Evolutionary conservation across 495 filamentous ascomycete species (phyloP).

Genomic region (Sporormia fimetaria): DNA sequence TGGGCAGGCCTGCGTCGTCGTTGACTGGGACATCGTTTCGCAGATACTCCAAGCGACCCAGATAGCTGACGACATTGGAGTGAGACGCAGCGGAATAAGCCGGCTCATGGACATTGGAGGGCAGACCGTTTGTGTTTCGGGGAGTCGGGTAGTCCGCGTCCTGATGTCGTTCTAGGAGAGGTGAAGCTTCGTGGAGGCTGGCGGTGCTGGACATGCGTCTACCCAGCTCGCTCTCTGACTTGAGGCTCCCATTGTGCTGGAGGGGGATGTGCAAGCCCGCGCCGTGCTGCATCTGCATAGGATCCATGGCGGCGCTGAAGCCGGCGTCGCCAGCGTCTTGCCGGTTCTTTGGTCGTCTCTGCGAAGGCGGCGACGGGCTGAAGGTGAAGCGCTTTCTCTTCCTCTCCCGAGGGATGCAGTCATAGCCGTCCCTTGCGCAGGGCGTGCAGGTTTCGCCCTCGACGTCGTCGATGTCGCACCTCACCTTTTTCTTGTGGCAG

Average conservation of each 20-base stretch:
- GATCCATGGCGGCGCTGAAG: too few species aligned
- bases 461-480: constrained; percentile 21
- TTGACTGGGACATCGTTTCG: constrained; percentile 23
- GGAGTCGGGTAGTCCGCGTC: constrained; percentile 13
- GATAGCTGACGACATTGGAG: constrained; percentile 14
- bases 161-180: constrained; percentile 3
- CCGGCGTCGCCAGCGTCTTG: constrained; percentile 1
- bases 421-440: constrained; percentile 22
- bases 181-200: constrained; percentile 7
- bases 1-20: constrained; percentile 15
- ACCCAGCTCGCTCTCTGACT: constrained; percentile 7
- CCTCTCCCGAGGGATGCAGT: constrained; percentile 21
- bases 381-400: constrained; percentile 22
- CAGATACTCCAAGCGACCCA: constrained; percentile 21
- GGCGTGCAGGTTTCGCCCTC: constrained; percentile 11
- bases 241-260: constrained; percentile 3
- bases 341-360: constrained; percentile 4
- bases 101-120: constrained; percentile 4
- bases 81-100: constrained; percentile 4
- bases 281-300: too few species aligned
- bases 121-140: constrained; percentile 3
- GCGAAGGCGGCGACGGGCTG: constrained; percentile 13
- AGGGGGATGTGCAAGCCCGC: too few species aligned
- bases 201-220: constrained; percentile 2
- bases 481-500: constrained; percentile 25